Conservation (phyloP, 1,139 yeast species). For the Schizosaccharomyces versatilis region DNA sequence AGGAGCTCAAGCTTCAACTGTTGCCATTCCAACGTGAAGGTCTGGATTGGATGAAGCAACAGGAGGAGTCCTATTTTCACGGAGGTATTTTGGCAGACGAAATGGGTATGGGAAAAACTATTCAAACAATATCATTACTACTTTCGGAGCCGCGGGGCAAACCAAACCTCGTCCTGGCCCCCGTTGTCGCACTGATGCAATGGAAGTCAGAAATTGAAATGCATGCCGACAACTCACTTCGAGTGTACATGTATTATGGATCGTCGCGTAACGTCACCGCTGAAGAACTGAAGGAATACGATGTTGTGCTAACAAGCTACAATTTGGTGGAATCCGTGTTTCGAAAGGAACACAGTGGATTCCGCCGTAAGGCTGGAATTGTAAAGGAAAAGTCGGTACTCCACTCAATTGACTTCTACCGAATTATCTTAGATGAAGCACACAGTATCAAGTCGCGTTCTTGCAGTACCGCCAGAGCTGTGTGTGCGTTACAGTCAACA, state of each 20-base stretch:
- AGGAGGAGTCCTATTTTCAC: conserved; percentile 46
- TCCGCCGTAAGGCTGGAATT: conserved; percentile 43
- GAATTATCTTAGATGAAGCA: conserved; percentile 91
- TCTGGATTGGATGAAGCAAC: conserved; percentile 62
- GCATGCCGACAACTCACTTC: conserved; percentile 51
- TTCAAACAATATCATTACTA: conserved; percentile 75
- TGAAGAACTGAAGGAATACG: conserved; percentile 39
- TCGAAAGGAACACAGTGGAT: conserved; percentile 67
- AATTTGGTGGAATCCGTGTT: conserved; percentile 74
- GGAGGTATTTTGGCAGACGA: conserved; percentile 98
- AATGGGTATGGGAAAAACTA: conserved; percentile 98
- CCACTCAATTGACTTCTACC: conserved; percentile 54
- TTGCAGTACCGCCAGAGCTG: conserved; percentile 82
- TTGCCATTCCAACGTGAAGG: conserved; percentile 90
- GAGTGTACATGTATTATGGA: conserved; percentile 63
- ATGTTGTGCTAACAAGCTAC: conserved; percentile 61
- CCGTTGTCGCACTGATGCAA: conserved; percentile 93
- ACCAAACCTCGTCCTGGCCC: conserved; percentile 83
- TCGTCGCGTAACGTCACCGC: conserved; percentile 27
- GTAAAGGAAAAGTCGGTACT: conserved; percentile 57
- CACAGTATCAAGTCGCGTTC: conserved; percentile 90
- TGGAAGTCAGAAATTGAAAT: conserved; percentile 84
- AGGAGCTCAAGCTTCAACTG: conserved; percentile 46
- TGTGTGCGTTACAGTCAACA: conserved; percentile 43
- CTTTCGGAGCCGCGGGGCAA: conserved; percentile 34